Evolutionary conservation across 140 eudicot species (phyloP).

Genomic region (Anethum foeniculum): DNA sequence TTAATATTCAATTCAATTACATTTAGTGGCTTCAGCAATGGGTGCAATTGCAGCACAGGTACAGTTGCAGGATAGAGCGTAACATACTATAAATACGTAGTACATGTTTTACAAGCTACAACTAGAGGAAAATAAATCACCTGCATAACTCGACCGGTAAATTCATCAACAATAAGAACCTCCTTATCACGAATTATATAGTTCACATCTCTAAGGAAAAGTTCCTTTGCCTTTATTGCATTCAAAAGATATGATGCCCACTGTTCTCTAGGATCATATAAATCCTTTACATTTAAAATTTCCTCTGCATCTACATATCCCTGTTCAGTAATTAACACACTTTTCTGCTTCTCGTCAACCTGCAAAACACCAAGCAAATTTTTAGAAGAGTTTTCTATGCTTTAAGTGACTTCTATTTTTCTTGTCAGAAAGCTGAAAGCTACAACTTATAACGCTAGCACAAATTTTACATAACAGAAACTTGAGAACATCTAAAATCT

Average conservation of each 20-base stretch:
- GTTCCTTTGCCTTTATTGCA: conserved; percentile 92
- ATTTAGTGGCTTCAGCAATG: background rate
- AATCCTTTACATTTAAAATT: conserved; percentile 78
- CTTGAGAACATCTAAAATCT: background rate
- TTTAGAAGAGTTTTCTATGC: background rate
- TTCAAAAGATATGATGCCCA: conserved; percentile 90
- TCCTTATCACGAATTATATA: conserved; percentile 92
- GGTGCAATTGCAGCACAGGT: background rate
- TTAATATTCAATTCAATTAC: background rate
- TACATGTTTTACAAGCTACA: background rate
- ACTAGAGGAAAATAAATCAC: conserved; percentile 23
- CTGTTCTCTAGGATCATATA: conserved; percentile 94
- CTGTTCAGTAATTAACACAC: conserved; percentile 84
- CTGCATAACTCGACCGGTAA: conserved; percentile 99
- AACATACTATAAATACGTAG: background rate
- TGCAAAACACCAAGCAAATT: conserved; percentile 26
- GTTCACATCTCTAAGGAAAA: conserved; percentile 88
- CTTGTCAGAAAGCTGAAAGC: background rate
- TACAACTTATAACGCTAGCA: background rate
- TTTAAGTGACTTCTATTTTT: background rate
- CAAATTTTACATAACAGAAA: background rate
- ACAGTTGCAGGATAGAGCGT: background rate
- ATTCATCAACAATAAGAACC: conserved; percentile 96
- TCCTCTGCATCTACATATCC: conserved; percentile 99
- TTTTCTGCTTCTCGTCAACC: conserved; percentile 98